phyloP scores from a whole-genome alignment of 257 asterid genomes.

The Ilex aquifolium region DNA sequence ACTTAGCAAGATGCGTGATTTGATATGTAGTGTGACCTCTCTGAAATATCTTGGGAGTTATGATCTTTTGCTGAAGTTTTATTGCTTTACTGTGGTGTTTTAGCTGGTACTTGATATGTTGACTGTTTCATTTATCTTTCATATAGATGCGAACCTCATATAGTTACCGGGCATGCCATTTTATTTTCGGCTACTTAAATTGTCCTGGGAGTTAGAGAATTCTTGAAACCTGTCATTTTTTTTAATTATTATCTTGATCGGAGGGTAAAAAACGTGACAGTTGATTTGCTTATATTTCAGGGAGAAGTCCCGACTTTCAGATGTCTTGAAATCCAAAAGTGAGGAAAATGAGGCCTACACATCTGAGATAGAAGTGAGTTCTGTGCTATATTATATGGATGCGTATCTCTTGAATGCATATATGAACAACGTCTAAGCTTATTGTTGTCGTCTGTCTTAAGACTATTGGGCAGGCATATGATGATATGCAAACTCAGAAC shows the following conservation, averaged over 20 bases:
- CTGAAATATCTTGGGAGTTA: too few relatives aligned
- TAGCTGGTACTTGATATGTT: too few relatives aligned
- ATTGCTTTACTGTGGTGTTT: too few relatives aligned
- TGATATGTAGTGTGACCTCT: too few relatives aligned
- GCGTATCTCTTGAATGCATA: constrained; percentile 5
- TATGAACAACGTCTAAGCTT: constrained; percentile 9
- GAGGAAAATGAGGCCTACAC: constrained; percentile 95
- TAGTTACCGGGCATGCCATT: too few relatives aligned
- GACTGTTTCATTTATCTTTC: too few relatives aligned
- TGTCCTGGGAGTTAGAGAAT: too few relatives aligned
- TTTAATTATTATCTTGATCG: too few relatives aligned
- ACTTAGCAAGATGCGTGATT: too few relatives aligned
- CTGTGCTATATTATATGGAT: constrained; percentile 8
- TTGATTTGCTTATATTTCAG: constrained; percentile 38
- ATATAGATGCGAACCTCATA: too few relatives aligned
- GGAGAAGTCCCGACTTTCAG: constrained; percentile 62
- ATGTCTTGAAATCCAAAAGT: constrained; percentile 63
- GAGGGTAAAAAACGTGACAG: neutral
- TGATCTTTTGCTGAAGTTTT: too few relatives aligned
- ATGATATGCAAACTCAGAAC: constrained; percentile 95
- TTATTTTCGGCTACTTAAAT: too few relatives aligned
- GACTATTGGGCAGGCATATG: constrained; percentile 98
- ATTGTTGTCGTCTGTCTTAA: constrained; percentile 15
- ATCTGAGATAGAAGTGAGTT: constrained; percentile 86
- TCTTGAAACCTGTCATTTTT: neutral